Base-by-base conservation (phyloP, 805 yeast species). In the Jamesozyma piceae region DNA sequence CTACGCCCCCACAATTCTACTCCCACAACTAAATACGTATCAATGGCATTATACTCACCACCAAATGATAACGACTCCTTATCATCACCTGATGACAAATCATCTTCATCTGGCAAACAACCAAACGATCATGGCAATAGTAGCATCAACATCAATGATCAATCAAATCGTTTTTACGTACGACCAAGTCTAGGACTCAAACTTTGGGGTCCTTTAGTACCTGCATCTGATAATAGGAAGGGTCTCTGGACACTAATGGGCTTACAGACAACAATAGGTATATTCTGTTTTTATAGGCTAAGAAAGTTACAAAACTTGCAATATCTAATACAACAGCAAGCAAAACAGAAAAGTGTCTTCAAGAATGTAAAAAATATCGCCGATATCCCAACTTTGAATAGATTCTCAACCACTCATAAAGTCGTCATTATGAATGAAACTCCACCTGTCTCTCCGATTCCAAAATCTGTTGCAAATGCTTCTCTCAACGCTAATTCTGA, bases 151-250 rank as follows among this genome's bases (percentile, higher is more conserved):
- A 29, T 45, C 27, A 45, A 47, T 5, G 47, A 47, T 32, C 45
- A 45, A 13, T 11, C 22, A 18, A 32, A n/a, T 28, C 53, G 50
- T 27, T 58, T 60, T 35, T 58, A 61, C 40, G 61, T 68, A 35
- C 62, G 73, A 46, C 88, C 88, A 2, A 73, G 76, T 41, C 55
- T 78, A 19, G 86, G 85, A 0, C 65, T 80, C 41, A 64, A 65
- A 47, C 51, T 78, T 28, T 78, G 85, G 80, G 84, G 88, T 1
- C 87, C 87, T 0, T 56, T 82, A 19, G 80, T 78, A 1, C 90
- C 90, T 2, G 83, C 88, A 1, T 71, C 82, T 8, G 89, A 82
- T 48, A 76, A 79, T 55, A 55, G 63, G 27, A 59, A 67, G 2
- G 84, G 82, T 1, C 54, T 81, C 1, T 73, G 72, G 51, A 52